Conservation (phyloP, 2,329 filamentous ascomycete species). For the Colletotrichum sp. region DNA sequence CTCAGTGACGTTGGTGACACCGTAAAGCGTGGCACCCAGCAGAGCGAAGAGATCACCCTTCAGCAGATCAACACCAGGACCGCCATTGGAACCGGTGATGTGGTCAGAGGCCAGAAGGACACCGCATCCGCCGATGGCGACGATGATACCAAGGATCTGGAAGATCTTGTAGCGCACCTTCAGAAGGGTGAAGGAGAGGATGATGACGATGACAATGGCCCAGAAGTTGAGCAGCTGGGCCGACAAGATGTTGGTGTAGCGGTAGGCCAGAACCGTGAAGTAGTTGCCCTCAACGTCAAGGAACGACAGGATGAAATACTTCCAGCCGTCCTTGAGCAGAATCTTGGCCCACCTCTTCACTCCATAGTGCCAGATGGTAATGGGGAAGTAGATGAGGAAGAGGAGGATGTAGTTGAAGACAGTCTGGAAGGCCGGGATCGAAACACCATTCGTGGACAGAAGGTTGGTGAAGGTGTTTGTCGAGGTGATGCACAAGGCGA, state of each 20-base stretch:
- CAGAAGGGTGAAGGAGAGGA: constrained; percentile 82
- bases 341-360: constrained; percentile 71
- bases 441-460: constrained; percentile 69
- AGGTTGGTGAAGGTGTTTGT: constrained; percentile 91
- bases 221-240: constrained; percentile 98
- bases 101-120: constrained; percentile 87
- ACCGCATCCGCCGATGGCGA: constrained; percentile 91
- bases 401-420: constrained; percentile 94
- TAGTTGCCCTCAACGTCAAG: constrained; percentile 97
- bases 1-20: constrained; percentile 87
- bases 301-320: constrained; percentile 91
- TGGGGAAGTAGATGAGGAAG: constrained; percentile 79
- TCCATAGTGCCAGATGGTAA: constrained; percentile 82
- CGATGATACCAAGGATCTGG: constrained; percentile 84
- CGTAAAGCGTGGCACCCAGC: constrained; percentile 89
- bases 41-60: constrained; percentile 95
- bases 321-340: constrained; percentile 80
- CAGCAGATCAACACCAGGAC: constrained; percentile 71
- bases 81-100: constrained; percentile 76
- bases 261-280: constrained; percentile 94
- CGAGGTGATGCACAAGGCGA: constrained; percentile 87
- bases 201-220: constrained; percentile 92
- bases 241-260: constrained; percentile 88
- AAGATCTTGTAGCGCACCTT: constrained; percentile 87
- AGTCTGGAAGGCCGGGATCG: constrained; percentile 93